Evolutionary conservation across 495 filamentous ascomycete genomes (phyloP).

Genomic region (Lindgomyces ingoldianus): DNA sequence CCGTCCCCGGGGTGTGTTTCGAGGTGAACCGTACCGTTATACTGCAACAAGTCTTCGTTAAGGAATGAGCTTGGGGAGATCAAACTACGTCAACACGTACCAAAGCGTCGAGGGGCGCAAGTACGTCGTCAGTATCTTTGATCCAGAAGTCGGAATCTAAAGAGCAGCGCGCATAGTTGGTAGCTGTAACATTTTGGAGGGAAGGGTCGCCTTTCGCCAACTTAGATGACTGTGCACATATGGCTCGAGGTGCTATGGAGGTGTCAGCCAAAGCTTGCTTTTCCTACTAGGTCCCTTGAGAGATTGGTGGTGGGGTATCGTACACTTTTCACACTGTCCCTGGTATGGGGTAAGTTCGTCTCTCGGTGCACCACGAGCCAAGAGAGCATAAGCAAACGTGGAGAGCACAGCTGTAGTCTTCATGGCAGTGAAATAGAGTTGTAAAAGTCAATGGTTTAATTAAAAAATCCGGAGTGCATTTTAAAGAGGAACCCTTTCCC

Average conservation of each 20-base stretch:
- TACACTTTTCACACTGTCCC: not conserved
- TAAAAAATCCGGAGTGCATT: not conserved
- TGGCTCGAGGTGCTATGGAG: not conserved
- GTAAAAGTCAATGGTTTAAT: not conserved
- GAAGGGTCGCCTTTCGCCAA: not conserved
- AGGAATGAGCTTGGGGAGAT: not conserved
- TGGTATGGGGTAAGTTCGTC: slow-evolving; percentile 1
- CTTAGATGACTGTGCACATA: slow-evolving; percentile 12
- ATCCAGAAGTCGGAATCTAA: slow-evolving; percentile 2
- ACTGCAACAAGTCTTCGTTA: not conserved
- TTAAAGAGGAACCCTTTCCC: too few species aligned
- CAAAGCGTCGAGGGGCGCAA: slow-evolving; percentile 1
- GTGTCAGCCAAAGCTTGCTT: not conserved
- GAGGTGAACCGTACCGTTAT: not conserved
- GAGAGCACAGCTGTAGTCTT: not conserved
- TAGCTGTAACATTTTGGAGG: slow-evolving; percentile 6
- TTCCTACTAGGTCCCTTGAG: not conserved
- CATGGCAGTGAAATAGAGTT: not conserved
- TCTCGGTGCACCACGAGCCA: not conserved
- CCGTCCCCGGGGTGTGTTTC: not conserved
- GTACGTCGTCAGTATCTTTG: not conserved
- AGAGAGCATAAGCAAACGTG: not conserved
- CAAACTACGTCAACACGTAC: not conserved
- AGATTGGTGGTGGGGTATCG: not conserved
- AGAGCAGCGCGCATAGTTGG: not conserved